Percentiles rank a stretch among this genome's conserved stretches.
These are phyloP conservation scores for Coniferiporia sulphurascens DNA, from an alignment of 1,284 basidiomycete species.

Conservation along the genomic window DNA sequence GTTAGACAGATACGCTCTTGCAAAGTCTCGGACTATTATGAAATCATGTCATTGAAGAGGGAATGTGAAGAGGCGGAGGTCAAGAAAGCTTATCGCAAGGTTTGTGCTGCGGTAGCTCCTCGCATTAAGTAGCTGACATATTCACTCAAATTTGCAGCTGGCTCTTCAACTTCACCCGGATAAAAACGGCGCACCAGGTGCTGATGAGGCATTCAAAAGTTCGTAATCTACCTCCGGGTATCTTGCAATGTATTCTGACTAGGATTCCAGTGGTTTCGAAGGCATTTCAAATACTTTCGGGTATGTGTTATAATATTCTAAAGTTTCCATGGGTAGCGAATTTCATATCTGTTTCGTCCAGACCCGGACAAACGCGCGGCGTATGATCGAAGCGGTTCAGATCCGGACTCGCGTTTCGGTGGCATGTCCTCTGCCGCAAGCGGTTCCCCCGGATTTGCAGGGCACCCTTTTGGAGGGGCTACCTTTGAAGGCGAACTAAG, in stretches of 20 bases:
- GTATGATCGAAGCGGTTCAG: slow-evolving; percentile 81
- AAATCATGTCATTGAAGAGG: slow-evolving; percentile 82
- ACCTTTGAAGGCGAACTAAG: slow-evolving; percentile 83
- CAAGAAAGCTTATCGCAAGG: slow-evolving; percentile 98
- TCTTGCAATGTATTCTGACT: slow-evolving; percentile 7
- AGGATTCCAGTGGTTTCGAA: slow-evolving; percentile 85
- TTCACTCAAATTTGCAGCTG: slow-evolving; percentile 47
- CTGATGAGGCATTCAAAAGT: slow-evolving; percentile 99
- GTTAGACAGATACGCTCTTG: slow-evolving; percentile 87
- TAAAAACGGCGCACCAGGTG: slow-evolving; percentile 96
- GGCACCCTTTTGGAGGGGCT: slow-evolving; percentile 45
- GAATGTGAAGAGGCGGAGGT: slow-evolving; percentile 87
- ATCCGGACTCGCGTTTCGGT: slow-evolving; percentile 76
- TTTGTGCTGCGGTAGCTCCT: slow-evolving; percentile 32
- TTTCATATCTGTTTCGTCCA: slow-evolving; percentile 24
- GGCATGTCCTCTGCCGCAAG: slow-evolving; percentile 61
- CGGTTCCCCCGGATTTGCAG: slow-evolving; percentile 47
- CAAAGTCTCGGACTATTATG: slow-evolving; percentile 90
- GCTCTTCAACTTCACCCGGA: slow-evolving; percentile 94
- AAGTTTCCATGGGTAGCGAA: background rate
- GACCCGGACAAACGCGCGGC: slow-evolving; percentile 90
- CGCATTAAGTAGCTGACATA: slow-evolving; percentile 6
- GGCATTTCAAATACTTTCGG: slow-evolving; percentile 92
- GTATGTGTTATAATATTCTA: slow-evolving; percentile 31
- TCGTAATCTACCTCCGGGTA: slow-evolving; percentile 29